Conservation (phyloP, 2,329 filamentous ascomycete species). For the Paracoccidioides lutzii region DNA sequence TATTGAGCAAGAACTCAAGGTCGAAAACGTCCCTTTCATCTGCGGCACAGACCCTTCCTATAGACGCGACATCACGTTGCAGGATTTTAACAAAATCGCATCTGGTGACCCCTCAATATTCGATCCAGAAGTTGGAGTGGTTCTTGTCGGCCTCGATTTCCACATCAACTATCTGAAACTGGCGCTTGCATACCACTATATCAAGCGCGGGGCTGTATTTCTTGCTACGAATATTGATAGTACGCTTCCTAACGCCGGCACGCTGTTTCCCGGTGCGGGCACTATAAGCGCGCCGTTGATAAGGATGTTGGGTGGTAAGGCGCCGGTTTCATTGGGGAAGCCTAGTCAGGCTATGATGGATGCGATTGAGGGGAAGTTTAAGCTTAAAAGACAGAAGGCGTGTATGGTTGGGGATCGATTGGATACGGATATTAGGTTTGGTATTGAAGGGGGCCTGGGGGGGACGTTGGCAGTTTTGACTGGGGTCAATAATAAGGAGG, state of each 20-base stretch:
- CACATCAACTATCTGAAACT: conserved; percentile 94
- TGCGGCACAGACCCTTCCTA: conserved; percentile 74
- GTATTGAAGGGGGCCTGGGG: conserved; percentile 76
- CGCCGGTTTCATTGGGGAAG: conserved; percentile 75
- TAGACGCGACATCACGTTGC: conserved; percentile 63
- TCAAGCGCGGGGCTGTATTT: conserved; percentile 67
- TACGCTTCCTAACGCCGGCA: conserved; percentile 67
- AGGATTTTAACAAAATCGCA: conserved; percentile 68
- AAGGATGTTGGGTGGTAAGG: conserved; percentile 51
- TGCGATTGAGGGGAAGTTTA: conserved; percentile 89
- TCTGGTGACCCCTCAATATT: conserved; percentile 55
- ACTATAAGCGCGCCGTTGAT: conserved; percentile 65
- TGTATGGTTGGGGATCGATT: conserved; percentile 95
- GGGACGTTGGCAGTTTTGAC: conserved; percentile 86
- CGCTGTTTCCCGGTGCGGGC: conserved; percentile 85
- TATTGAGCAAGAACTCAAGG: conserved; percentile 74
- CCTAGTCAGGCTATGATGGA: conserved; percentile 99
- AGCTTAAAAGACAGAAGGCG: conserved; percentile 67
- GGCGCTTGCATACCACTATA: conserved; percentile 71
- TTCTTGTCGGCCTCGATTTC: conserved; percentile 83
- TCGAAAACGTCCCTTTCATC: conserved; percentile 66
- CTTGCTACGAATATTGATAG: conserved; percentile 89
- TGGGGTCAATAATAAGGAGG: conserved; percentile 69
- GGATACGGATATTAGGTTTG: conserved; percentile 94
- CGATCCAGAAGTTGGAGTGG: conserved; percentile 79